phyloP scores from a whole-genome alignment of 1,284 basidiomycete species.

The Pseudozyma tsukubaensis region DNA sequence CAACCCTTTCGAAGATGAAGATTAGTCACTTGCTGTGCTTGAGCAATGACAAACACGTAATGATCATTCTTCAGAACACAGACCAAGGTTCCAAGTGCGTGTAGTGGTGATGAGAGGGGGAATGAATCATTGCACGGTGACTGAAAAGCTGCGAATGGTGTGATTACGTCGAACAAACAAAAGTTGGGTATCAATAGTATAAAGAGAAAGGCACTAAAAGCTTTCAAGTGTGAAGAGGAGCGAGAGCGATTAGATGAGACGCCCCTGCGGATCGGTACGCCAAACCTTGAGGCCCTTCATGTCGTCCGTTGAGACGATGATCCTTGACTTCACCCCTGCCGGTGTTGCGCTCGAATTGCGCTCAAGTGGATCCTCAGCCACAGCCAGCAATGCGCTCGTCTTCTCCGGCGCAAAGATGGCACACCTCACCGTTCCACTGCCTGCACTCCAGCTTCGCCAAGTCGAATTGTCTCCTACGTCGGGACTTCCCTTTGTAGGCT shows the following conservation, averaged over 20 bases:
- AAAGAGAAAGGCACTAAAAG: background rate
- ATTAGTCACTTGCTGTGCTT: slow-evolving; percentile 10
- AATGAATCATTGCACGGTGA: too few relatives aligned
- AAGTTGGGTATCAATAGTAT: background rate
- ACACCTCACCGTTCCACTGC: slow-evolving; percentile 46
- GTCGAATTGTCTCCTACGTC: slow-evolving; percentile 24
- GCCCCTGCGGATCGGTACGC: slow-evolving; percentile 42
- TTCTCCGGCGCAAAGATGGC: slow-evolving; percentile 52
- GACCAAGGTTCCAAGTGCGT: too few relatives aligned
- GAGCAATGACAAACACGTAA: too few relatives aligned
- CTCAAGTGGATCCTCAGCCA: slow-evolving; percentile 44
- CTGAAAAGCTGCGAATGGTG: background rate
- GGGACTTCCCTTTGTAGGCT: slow-evolving; percentile 15
- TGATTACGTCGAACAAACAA: background rate
- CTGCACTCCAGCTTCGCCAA: slow-evolving; percentile 48
- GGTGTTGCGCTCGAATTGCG: background rate
- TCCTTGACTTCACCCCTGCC: slow-evolving; percentile 17
- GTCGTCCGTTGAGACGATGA: slow-evolving; percentile 58
- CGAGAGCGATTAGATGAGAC: slow-evolving; percentile 11
- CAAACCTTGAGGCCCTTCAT: slow-evolving; percentile 42
- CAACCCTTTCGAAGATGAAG: slow-evolving; percentile 63
- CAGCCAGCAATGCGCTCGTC: slow-evolving; percentile 29
- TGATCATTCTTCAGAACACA: background rate
- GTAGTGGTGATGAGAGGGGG: too few relatives aligned
- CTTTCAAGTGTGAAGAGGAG: background rate